Percentiles rank a stretch among this genome's conserved stretches.
phyloP scores from a whole-genome alignment of 176 grass and related monocot genomes.

The Calamus simplicifolius region DNA sequence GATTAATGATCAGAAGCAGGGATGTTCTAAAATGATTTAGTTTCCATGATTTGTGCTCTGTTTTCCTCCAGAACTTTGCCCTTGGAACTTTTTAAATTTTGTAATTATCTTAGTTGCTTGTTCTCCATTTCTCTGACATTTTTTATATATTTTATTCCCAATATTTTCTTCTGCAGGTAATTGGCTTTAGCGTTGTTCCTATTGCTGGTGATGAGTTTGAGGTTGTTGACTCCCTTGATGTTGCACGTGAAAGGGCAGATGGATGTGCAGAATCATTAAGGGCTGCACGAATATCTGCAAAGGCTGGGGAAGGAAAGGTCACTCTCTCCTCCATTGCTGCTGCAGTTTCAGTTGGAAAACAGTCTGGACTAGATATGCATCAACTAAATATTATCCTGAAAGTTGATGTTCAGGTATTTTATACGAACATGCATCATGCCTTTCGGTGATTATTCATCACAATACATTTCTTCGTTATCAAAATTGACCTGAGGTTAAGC shows the following conservation, averaged over 20 bases:
- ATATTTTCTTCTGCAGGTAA: constrained; percentile 34
- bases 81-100: no score
- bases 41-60: no score
- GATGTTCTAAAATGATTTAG: no score
- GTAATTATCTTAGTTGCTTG: not conserved
- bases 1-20: no score
- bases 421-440: no score
- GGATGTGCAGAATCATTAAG: constrained; percentile 42
- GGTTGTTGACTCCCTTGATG: constrained; percentile 57
- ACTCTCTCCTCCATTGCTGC: constrained; percentile 76
- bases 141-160: not conserved
- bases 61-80: no score
- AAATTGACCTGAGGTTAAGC: no score
- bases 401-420: constrained; percentile 88
- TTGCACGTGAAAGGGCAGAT: constrained; percentile 54
- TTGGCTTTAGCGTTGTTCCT: constrained; percentile 75
- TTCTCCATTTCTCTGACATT: not conserved
- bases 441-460: no score
- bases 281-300: constrained; percentile 65
- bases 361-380: constrained; percentile 69
- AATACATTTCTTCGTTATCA: no score
- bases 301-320: constrained; percentile 81
- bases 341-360: constrained; percentile 52
- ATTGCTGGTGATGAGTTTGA: constrained; percentile 92
- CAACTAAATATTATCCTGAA: constrained; percentile 92